Evolutionary conservation across 805 yeast genomes (phyloP).

Genomic region (Schwanniomyces sp.): DNA sequence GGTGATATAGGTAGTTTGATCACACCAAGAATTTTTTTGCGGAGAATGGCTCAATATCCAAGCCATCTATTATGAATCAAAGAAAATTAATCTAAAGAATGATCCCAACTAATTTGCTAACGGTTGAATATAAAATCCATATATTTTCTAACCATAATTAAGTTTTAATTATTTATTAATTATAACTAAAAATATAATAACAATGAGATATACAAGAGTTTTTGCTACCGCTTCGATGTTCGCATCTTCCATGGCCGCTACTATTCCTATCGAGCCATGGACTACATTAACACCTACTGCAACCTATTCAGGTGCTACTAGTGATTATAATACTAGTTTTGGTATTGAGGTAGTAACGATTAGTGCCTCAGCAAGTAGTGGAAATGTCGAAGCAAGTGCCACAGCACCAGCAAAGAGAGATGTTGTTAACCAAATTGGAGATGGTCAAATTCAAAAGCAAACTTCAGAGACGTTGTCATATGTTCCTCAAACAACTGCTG

Average conservation of each 20-base stretch:
- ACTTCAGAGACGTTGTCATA: constrained; percentile 20
- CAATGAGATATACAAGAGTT: constrained; percentile 20
- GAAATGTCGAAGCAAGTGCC: not conserved
- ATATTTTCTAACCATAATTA: too few relatives aligned
- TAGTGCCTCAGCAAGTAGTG: constrained; percentile 23
- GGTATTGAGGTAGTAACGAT: constrained; percentile 69
- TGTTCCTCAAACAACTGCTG: constrained; percentile 30
- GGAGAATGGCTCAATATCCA: not conserved
- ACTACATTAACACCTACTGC: constrained; percentile 67
- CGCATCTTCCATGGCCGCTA: constrained; percentile 56
- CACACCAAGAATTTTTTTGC: not conserved
- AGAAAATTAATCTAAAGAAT: not conserved
- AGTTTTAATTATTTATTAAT: not conserved
- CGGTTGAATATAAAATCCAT: too few relatives aligned
- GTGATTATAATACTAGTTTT: constrained; percentile 56
- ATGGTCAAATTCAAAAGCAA: constrained; percentile 59
- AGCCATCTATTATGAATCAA: not conserved
- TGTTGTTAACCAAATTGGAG: constrained; percentile 56
- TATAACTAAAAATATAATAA: not conserved
- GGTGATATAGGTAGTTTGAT: not conserved
- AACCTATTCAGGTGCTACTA: constrained; percentile 51
- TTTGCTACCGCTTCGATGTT: constrained; percentile 39
- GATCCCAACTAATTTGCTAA: not conserved
- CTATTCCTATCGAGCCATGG: constrained; percentile 68
- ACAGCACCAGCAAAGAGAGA: constrained; percentile 26